Conservation (phyloP, 768 basidiomycete species). For the Lentinula lateritia region DNA sequence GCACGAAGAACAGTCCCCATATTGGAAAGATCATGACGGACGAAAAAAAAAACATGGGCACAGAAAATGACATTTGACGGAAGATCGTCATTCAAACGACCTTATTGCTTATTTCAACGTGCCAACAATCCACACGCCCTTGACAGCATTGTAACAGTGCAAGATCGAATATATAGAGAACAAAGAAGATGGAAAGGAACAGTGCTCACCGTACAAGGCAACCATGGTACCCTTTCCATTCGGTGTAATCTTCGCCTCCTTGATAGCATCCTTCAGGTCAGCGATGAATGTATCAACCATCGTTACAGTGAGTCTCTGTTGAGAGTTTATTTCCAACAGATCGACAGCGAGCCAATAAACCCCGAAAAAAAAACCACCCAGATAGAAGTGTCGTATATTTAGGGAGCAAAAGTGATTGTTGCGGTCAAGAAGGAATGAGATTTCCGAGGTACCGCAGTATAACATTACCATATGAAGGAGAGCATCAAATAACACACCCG, state of each 20-base stretch:
- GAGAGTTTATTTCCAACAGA: not conserved
- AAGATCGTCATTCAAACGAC: not conserved
- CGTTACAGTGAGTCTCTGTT: slow-evolving; percentile 73
- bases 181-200: not conserved
- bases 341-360: slow-evolving; percentile 6
- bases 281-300: slow-evolving; percentile 73
- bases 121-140: not conserved
- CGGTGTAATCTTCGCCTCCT: slow-evolving; percentile 60
- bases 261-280: slow-evolving; percentile 77
- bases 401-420: not conserved
- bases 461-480: not conserved
- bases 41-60: not conserved
- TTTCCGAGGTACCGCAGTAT: not conserved
- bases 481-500: not conserved
- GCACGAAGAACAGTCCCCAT: not conserved
- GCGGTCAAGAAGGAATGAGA: not conserved
- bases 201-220: slow-evolving; percentile 72
- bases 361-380: not conserved
- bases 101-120: not conserved
- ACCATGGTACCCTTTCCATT: slow-evolving; percentile 86
- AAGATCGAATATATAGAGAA: not conserved
- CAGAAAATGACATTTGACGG: not conserved
- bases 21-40: not conserved
- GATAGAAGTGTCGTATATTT: not conserved
- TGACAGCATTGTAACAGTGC: too few relatives aligned